These are phyloP conservation scores for Phoma herbarum DNA, from an alignment of 2,329 filamentous ascomycete species.

Conservation along the genomic window DNA sequence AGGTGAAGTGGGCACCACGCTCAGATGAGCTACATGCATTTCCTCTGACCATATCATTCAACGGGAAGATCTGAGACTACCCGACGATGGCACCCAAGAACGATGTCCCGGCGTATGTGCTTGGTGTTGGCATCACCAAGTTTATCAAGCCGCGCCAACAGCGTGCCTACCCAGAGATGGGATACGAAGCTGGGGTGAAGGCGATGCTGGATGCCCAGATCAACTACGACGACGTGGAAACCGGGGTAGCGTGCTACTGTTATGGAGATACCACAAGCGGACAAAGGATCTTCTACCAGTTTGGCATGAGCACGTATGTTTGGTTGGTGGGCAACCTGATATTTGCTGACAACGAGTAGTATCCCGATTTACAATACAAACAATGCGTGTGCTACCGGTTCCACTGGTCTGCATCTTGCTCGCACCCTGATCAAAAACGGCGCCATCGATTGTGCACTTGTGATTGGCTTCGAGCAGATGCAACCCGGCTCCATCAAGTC, in stretches of 20 bases:
- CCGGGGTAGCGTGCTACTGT: conserved; percentile 93
- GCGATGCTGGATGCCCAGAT: conserved; percentile 83
- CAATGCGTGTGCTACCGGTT: conserved; percentile 96
- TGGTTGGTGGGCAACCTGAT: background rate
- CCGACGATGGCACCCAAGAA: conserved; percentile 40
- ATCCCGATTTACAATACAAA: conserved; percentile 98
- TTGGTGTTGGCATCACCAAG: conserved; percentile 97
- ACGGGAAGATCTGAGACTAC: background rate
- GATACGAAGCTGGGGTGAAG: conserved; percentile 89
- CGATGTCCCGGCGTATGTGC: conserved; percentile 72
- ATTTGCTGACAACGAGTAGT: conserved; percentile 44
- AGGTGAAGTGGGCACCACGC: background rate
- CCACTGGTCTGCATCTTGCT: conserved; percentile 84
- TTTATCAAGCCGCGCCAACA: conserved; percentile 96
- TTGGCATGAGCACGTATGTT: conserved; percentile 78
- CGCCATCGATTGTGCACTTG: conserved; percentile 84
- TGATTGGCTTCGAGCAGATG: conserved; percentile 98
- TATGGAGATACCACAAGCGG: conserved; percentile 95
- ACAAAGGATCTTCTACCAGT: conserved; percentile 96
- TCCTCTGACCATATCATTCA: background rate
- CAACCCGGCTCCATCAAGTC: conserved; percentile 82
- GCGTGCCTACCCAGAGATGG: conserved; percentile 91
- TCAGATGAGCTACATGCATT: background rate
- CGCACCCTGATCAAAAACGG: conserved; percentile 80
- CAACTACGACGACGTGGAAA: conserved; percentile 94